phyloP scores from a whole-genome alignment of 169 alveolate species.

The Plasmodium blacklocki region DNA sequence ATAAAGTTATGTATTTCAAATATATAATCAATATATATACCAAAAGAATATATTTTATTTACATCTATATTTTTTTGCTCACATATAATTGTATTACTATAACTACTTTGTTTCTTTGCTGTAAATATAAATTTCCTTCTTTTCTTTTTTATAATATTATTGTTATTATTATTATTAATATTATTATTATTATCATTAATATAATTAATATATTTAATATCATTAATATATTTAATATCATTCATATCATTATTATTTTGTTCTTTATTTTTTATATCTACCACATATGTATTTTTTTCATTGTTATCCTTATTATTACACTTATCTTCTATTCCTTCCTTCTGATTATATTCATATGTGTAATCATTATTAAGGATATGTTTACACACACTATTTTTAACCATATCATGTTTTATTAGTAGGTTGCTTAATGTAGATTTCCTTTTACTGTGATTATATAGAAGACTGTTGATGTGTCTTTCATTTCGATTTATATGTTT shows the following conservation, averaged over 20 bases:
- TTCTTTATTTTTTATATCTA: too few relatives aligned
- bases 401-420: slow-evolving; percentile 2
- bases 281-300: too few relatives aligned
- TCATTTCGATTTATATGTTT: not conserved
- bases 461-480: not conserved
- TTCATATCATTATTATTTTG: too few relatives aligned
- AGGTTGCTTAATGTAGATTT: not conserved
- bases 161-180: too few relatives aligned
- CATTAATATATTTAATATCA: too few relatives aligned
- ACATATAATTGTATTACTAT: slow-evolving; percentile 55
- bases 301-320: not conserved
- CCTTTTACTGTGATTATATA: not conserved
- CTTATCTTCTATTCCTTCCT: not conserved
- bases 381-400: not conserved
- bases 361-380: not conserved
- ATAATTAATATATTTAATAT: too few relatives aligned
- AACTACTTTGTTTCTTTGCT: slow-evolving; percentile 47
- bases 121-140: slow-evolving; percentile 11
- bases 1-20: slow-evolving; percentile 46
- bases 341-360: not conserved
- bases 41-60: slow-evolving; percentile 36
- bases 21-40: slow-evolving; percentile 36
- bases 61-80: slow-evolving; percentile 55
- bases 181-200: too few relatives aligned
- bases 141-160: not conserved